Base-by-base conservation (phyloP, 2,329 filamentous ascomycete genomes). In the Talaromyces sp. region DNA sequence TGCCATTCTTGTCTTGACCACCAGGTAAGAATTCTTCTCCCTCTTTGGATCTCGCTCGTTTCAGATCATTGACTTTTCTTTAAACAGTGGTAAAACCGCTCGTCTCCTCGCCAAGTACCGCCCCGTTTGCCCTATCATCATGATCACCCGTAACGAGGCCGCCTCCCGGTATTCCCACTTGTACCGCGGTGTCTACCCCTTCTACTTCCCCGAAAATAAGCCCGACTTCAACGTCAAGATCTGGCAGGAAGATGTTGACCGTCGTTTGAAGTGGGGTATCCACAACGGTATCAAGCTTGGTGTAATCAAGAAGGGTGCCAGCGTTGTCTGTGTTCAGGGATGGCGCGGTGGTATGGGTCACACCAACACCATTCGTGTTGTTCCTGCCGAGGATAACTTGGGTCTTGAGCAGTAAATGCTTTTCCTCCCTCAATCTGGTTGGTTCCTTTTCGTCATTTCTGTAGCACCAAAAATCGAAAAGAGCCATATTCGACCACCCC, bases 241-340 rank as follows among this genome's bases (percentile, higher is more conserved):
- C 82, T 99, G 95, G 95, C 95, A 99, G 84, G 93, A 98, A 85
- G 94, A 99, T 81, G 95, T 99, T 73, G 95, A 99, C 83, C 88
- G 89, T 78, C 92, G 95, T 77, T 92, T 99, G 81, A 97, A 94
- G 86, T 99, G 94, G 93, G 95, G 92, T 78, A 92, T 99, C 78
- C 84, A 86, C 77, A 88, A 93, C 77, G 95, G 92, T 72, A 87
- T 97, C 74, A 88, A 90, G 81, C 90, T 99, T 52, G 85, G 88
- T 68, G 88, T 95, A 66, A 85, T 96, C 69, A 89, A 89, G 79
- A 88, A 92, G 76, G 92, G 91, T 68, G 91, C 93, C 72, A 80
- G 82, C 68, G 87, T 89, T 65, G 81, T 89, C 72, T 89, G 87
- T 71, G 87, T 89, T 50, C 87, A 89, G 76, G 87, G 87, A 72